Percentiles rank a stretch among this genome's conserved stretches.
phyloP scores from a whole-genome alignment of 305 asterid genomes.

The Fraxinus platypoda region DNA sequence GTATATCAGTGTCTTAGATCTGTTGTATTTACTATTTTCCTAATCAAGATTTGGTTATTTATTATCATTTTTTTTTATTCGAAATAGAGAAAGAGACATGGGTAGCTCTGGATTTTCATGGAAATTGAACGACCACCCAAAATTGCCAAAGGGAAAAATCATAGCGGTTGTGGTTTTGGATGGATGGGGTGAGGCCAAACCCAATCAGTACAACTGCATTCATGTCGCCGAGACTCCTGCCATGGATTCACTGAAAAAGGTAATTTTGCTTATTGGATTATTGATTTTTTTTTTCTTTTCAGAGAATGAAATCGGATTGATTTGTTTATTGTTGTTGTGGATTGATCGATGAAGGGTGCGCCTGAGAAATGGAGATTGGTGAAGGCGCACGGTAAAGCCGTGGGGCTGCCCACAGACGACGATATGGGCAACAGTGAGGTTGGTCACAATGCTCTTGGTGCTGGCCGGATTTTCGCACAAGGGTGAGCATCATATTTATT shows the following conservation, averaged over 20 bases:
- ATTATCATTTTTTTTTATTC: not conserved
- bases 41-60: not conserved
- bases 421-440: conserved; percentile 99
- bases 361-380: conserved; percentile 93
- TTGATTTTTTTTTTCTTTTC: not conserved
- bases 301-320: not conserved
- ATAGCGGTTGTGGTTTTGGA: conserved; percentile 80
- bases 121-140: conserved; percentile 82
- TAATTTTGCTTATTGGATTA: conserved; percentile 13
- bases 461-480: conserved; percentile 92
- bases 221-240: conserved; percentile 86
- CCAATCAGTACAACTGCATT: conserved; percentile 79
- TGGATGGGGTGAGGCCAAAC: conserved; percentile 93
- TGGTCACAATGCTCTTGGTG: conserved; percentile 98
- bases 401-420: conserved; percentile 92
- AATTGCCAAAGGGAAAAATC: conserved; percentile 74
- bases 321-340: conserved; percentile 10
- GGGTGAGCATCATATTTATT: conserved; percentile 48
- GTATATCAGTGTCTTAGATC: not conserved
- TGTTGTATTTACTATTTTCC: not conserved
- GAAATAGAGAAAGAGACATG: conserved; percentile 38
- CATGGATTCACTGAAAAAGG: conserved; percentile 89
- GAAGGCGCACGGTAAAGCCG: conserved; percentile 90
- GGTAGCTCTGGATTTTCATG: conserved; percentile 79
- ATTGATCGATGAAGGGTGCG: conserved; percentile 56